Percentiles rank a stretch among this genome's conserved stretches.
Evolutionary conservation across 2,329 filamentous ascomycete species (phyloP).

Genomic region (Phialophora macrospora): DNA sequence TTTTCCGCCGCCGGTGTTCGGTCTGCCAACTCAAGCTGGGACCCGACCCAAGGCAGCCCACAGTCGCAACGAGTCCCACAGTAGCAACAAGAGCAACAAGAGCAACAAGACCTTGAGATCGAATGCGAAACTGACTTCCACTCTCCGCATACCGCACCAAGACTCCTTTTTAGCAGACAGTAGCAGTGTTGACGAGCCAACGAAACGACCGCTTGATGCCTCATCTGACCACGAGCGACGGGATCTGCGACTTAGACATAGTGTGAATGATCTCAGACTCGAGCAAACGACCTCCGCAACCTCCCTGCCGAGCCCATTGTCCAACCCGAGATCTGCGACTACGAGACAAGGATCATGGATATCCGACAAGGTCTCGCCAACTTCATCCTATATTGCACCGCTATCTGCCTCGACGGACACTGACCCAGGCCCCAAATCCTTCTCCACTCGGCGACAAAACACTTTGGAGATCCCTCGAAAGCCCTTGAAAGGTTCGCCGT

Average conservation of each 20-base stretch:
- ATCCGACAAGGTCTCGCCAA: slow-evolving; percentile 28
- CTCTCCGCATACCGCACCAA: slow-evolving; percentile 35
- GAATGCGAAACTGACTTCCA: slow-evolving; percentile 21
- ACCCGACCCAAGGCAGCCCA: slow-evolving; percentile 20
- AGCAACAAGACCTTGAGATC: slow-evolving; percentile 32
- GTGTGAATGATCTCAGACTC: slow-evolving; percentile 22
- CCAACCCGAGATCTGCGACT: slow-evolving; percentile 18
- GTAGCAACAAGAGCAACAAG: slow-evolving; percentile 28
- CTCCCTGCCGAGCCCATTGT: slow-evolving; percentile 21
- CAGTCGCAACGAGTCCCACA: slow-evolving; percentile 30
- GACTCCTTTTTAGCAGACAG: slow-evolving; percentile 45
- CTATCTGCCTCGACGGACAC: background rate
- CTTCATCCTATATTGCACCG: slow-evolving; percentile 13
- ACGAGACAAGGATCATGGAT: slow-evolving; percentile 31
- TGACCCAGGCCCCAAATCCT: slow-evolving; percentile 8
- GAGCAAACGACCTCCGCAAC: slow-evolving; percentile 22
- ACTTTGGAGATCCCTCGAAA: slow-evolving; percentile 17
- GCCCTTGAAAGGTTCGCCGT: slow-evolving; percentile 17
- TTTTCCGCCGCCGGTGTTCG: slow-evolving; percentile 27
- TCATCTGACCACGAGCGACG: slow-evolving; percentile 38
- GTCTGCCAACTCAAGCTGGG: slow-evolving; percentile 16
- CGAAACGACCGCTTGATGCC: slow-evolving; percentile 22
- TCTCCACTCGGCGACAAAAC: background rate
- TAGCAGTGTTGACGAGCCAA: slow-evolving; percentile 39
- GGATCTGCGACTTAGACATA: slow-evolving; percentile 3